Evolutionary conservation across 2,329 filamentous ascomycete genomes (phyloP), one percentile per base, ranked within the genome.

Genomic region (Talaromyces verruculosus): DNA sequence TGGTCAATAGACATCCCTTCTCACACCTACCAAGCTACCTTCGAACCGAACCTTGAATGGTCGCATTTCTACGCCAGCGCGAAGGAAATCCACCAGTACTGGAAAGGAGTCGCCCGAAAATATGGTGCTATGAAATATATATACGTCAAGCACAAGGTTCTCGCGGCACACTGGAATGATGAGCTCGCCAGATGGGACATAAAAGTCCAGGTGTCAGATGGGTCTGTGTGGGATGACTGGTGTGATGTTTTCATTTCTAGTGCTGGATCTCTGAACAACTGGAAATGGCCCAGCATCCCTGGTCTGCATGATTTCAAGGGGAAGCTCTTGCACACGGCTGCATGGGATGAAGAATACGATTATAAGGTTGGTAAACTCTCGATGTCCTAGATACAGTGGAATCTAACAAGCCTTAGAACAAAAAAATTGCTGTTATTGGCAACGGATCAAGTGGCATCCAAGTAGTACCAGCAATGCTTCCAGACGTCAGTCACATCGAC

Each of bases 241-340:
- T 69, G 68, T 25, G 66, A 75, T 64, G 63, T 76, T n/a, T 62
- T 74, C 10, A 66, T 76, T 70, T 72, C 62, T 69, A 69, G 3
- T 69, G 61, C 67, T 33, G 80, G 80, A 59, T 66, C 73, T 35
- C 65, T 76, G 19, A 76, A 76, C 61, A 71, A 72, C 41, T 79
- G 72, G 75, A 75, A 76, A 57, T 82, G 77, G 76, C 80, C 81
- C 5, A 72, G 79, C 57, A 78, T 84, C 15, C 69, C 73, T 2
- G 82, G 82, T 0, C 72, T 80, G 13, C 72, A 80, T 10, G 70
- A 71, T 10, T 84, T 84, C 68, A 71, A 79, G 53, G 79, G 80
- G 4, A 70, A 74, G 39, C 68, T 81, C 3, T 66, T 80, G 22
- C 80, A 82, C 66, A 77, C 71, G 19, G 80, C 80, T 11, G 66